Evolutionary conservation across 192 early-diverging fungal species (phyloP), one percentile per base, ranked within the genome.

Genomic region (Gamsiella multidivaricata): DNA sequence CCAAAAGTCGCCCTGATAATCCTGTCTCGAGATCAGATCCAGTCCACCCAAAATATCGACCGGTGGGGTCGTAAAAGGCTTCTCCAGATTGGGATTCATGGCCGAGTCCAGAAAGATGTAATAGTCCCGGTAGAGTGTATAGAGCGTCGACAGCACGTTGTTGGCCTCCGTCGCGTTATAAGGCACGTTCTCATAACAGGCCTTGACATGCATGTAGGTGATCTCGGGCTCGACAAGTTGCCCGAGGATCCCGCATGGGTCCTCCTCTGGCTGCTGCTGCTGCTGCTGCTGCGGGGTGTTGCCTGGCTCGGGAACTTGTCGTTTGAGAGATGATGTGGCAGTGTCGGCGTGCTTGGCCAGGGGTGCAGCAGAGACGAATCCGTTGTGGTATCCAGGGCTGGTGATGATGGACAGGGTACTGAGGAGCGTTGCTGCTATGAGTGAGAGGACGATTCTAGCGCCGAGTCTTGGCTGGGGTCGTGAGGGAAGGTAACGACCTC

Each of bases 61-160:
- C 1, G 60, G 45, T 15, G 60, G 59, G 23, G 54, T 78, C 17
- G 65, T 78, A 39, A 69, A 78, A 3, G 74, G 74, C 29, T 78
- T 78, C 5, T 17, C 41, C 34, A 58, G 74, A 29, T 78, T 41
- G 8, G 45, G 34, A 8, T 63, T 23, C 54, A 33, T 69, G 41
- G 60, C 65, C 12, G 23, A 20, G 55, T 78, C 74, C 22, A 78
- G 42, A 59, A 78, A 78, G 46, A 78, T 68, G 47, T 78, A 78
- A 20, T 64, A 78, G 47, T 78, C 74, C 6, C 41, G 53, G 22
- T 26, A 63, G 36, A 68, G 39, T 18, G 74, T 59, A 45, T 63
- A 59, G 15, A 78, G 54, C 17, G 74, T 78, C 17, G 58, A 51
- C 18, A 78, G 54, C 8, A 64, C 60, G 14, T 25, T 46, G 45